Evolutionary conservation across 2,329 filamentous ascomycete genomes (phyloP).

Genomic region (Aureobasidium leucospermi): DNA sequence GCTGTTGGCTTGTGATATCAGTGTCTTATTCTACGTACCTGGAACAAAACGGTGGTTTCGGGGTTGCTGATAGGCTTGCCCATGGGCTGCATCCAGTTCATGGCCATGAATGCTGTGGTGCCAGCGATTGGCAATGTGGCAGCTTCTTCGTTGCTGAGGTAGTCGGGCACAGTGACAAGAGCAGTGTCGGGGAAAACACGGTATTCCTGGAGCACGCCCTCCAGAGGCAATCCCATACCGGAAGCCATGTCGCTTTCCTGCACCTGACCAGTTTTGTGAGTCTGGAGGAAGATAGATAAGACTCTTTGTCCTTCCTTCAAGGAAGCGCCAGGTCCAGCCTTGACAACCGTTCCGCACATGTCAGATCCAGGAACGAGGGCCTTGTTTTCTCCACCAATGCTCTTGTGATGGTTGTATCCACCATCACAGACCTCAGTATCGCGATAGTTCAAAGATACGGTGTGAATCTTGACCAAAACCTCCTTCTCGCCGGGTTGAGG

Average conservation of each 20-base stretch:
- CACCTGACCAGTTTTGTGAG: constrained; percentile 36
- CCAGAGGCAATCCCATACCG: constrained; percentile 39
- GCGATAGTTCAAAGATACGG: constrained; percentile 49
- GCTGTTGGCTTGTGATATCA: not conserved
- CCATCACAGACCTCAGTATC: constrained; percentile 56
- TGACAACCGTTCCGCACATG: constrained; percentile 57
- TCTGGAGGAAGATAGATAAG: constrained; percentile 48
- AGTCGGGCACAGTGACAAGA: constrained; percentile 30
- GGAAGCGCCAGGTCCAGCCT: constrained; percentile 24
- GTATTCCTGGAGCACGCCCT: constrained; percentile 36
- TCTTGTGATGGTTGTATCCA: constrained; percentile 59
- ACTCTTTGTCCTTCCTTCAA: constrained; percentile 20
- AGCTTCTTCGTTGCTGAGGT: constrained; percentile 33
- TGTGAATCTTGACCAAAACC: constrained; percentile 45
- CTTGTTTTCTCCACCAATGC: constrained; percentile 32
- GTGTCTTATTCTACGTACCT: not conserved
- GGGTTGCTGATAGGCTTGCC: constrained; percentile 41
- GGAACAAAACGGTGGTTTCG: constrained; percentile 31
- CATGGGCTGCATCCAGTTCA: constrained; percentile 53
- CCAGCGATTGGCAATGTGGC: constrained; percentile 38
- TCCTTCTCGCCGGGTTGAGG: constrained; percentile 23
- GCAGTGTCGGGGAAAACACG: constrained; percentile 35
- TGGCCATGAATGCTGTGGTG: constrained; percentile 47
- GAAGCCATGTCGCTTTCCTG: constrained; percentile 42
- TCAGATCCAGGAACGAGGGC: constrained; percentile 60